Percentiles rank a stretch among this genome's conserved stretches.
Evolutionary conservation across 306 rosid genomes (phyloP).

Genomic region (Hylodesmum podocarpum): DNA sequence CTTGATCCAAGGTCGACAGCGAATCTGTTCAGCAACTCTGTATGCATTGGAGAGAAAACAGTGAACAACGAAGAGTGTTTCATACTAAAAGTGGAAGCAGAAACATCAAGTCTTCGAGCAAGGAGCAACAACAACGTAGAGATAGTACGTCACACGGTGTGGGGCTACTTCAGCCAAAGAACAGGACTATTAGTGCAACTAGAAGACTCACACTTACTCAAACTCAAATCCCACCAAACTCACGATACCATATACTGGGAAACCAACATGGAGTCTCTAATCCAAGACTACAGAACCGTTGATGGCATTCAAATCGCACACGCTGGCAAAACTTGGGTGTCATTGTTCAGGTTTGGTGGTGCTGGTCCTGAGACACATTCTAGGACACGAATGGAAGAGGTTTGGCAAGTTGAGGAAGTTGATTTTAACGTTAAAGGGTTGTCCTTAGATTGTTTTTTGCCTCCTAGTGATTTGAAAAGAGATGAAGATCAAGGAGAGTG

Average conservation of each 20-base stretch:
- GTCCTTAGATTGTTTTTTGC: constrained; percentile 78
- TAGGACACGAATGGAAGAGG: constrained; percentile 83
- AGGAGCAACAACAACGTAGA: constrained; percentile 81
- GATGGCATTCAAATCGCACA: constrained; percentile 83
- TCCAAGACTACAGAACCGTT: constrained; percentile 64
- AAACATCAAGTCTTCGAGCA: constrained; percentile 50
- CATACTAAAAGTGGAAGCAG: constrained; percentile 68
- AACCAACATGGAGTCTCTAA: constrained; percentile 76
- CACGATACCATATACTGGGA: constrained; percentile 72
- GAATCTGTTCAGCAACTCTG: constrained; percentile 57
- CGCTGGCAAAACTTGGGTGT: constrained; percentile 61
- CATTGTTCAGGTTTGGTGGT: constrained; percentile 73
- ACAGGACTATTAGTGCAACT: constrained; percentile 78
- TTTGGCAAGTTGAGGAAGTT: constrained; percentile 83
- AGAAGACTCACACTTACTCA: constrained; percentile 80
- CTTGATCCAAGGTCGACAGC: constrained; percentile 92
- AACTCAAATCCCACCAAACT: constrained; percentile 55
- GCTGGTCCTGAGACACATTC: constrained; percentile 57
- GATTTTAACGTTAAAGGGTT: constrained; percentile 82
- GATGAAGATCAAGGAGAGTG: constrained; percentile 37
- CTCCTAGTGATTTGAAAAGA: constrained; percentile 77
- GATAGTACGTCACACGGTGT: constrained; percentile 74
- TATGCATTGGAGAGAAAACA: constrained; percentile 82
- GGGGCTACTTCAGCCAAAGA: constrained; percentile 93
- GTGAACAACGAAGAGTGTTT: constrained; percentile 77